Conservation (phyloP, 2,329 filamentous ascomycete genomes). For the Apiospora koreana region DNA sequence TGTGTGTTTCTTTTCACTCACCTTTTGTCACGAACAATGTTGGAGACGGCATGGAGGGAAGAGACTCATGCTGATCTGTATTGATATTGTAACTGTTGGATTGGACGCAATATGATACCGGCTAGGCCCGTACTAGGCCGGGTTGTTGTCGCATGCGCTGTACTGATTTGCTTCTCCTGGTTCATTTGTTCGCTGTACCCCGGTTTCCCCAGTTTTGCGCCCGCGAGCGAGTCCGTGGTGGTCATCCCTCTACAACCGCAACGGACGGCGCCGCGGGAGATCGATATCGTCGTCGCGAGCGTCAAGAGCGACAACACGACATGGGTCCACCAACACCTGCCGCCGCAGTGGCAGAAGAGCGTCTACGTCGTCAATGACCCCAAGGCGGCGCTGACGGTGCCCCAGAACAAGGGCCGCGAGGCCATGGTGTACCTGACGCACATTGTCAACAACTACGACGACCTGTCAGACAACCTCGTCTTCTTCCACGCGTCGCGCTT, state of each 20-base stretch:
- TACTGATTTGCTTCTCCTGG: not conserved
- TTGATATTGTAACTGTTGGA: not conserved
- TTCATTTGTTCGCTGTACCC: not conserved
- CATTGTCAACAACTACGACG: conserved; percentile 62
- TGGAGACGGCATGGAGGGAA: conserved; percentile 7
- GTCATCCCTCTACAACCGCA: not conserved
- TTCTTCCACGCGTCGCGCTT: conserved; percentile 58
- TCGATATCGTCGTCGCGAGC: conserved; percentile 36
- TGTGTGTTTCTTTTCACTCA: not conserved
- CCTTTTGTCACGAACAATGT: conserved; percentile 1
- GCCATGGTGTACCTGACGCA: conserved; percentile 64
- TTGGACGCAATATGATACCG: not conserved
- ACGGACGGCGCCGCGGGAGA: conserved; percentile 12
- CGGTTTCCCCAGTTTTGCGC: not conserved
- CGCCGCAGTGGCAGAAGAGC: conserved; percentile 49
- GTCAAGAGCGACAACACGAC: conserved; percentile 32
- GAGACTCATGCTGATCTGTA: not conserved
- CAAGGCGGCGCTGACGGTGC: conserved; percentile 28
- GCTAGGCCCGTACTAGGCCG: not conserved
- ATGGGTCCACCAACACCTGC: conserved; percentile 39
- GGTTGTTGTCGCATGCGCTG: not conserved
- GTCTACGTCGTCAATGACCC: conserved; percentile 57
- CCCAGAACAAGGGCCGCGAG: conserved; percentile 50
- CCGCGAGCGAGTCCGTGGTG: not conserved
- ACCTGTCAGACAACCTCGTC: conserved; percentile 57